These are phyloP conservation scores for Ustulina deusta DNA, from an alignment of 2,329 filamentous ascomycete genomes.

Conservation along the genomic window DNA sequence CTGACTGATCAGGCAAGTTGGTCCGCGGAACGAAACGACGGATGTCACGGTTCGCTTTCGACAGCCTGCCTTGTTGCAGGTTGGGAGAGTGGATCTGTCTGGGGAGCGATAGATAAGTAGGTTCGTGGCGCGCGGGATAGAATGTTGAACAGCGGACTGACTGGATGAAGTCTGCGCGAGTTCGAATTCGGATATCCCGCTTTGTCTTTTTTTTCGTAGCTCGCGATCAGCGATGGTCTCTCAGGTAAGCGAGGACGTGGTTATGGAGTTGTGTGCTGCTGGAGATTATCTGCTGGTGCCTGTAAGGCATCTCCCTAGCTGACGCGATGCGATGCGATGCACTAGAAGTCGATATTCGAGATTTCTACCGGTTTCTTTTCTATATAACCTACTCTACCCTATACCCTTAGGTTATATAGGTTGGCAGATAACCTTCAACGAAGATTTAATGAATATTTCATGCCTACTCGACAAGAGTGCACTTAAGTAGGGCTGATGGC, in stretches of 20 bases:
- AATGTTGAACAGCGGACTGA: not conserved
- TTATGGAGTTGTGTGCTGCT: not conserved
- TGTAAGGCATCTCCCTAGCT: not conserved
- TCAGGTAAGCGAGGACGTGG: not conserved
- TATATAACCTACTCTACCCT: not conserved
- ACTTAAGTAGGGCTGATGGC: too few relatives aligned
- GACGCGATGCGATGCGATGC: not conserved
- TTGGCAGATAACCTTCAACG: not conserved
- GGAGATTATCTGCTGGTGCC: not conserved
- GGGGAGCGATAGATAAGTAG: not conserved
- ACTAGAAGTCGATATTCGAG: not conserved
- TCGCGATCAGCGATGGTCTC: not conserved
- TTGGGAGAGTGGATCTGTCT: not conserved
- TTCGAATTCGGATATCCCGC: not conserved
- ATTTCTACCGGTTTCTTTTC: not conserved
- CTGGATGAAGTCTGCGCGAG: not conserved
- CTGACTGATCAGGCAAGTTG: not conserved
- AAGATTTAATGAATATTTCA: not conserved
- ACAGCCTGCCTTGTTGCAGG: not conserved
- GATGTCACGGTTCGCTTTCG: not conserved
- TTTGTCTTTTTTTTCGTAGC: not conserved
- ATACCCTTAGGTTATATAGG: not conserved
- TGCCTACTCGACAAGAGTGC: not conserved
- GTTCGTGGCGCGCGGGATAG: not conserved
- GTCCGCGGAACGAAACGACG: not conserved